Percentiles rank a stretch among this genome's conserved stretches.
Evolutionary conservation across 2,329 filamentous ascomycete species (phyloP).

Genomic region (Claviceps paspali): DNA sequence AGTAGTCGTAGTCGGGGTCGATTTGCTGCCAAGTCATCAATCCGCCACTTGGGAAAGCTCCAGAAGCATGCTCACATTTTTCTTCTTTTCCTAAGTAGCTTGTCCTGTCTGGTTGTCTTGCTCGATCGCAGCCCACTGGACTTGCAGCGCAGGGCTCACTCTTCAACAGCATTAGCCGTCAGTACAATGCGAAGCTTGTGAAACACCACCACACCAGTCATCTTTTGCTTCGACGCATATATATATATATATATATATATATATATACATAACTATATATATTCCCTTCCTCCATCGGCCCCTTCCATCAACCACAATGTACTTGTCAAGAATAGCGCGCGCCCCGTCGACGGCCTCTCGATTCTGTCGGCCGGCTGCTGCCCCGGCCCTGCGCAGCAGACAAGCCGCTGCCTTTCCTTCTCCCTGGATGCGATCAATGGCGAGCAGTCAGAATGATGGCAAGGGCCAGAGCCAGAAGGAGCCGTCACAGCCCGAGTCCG

Average conservation of each 20-base stretch:
- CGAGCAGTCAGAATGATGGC: slow-evolving; percentile 9
- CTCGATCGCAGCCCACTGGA: not conserved
- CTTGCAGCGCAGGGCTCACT: not conserved
- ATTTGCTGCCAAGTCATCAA: slow-evolving; percentile 1
- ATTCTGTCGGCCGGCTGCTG: slow-evolving; percentile 13
- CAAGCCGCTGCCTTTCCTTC: slow-evolving; percentile 10
- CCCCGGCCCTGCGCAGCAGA: slow-evolving; percentile 13
- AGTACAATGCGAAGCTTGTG: slow-evolving; percentile 3
- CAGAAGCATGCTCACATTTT: too few species aligned
- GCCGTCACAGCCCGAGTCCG: slow-evolving; percentile 1
- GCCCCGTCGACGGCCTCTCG: slow-evolving; percentile 17
- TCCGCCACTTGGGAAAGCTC: not conserved
- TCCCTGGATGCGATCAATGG: slow-evolving; percentile 17
- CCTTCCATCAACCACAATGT: slow-evolving; percentile 19
- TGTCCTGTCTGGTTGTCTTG: not conserved
- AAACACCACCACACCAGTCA: not conserved
- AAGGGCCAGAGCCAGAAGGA: slow-evolving; percentile 3
- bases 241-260: too few species aligned
- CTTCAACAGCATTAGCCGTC: not conserved
- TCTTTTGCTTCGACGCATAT: not conserved
- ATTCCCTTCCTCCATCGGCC: not conserved
- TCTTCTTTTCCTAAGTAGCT: too few species aligned
- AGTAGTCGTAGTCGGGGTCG: too few species aligned
- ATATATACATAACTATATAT: too few species aligned
- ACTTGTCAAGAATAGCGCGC: slow-evolving; percentile 20